Conservation (phyloP, 2,329 filamentous ascomycete genomes). For the Chrysoporthe cubensis region DNA sequence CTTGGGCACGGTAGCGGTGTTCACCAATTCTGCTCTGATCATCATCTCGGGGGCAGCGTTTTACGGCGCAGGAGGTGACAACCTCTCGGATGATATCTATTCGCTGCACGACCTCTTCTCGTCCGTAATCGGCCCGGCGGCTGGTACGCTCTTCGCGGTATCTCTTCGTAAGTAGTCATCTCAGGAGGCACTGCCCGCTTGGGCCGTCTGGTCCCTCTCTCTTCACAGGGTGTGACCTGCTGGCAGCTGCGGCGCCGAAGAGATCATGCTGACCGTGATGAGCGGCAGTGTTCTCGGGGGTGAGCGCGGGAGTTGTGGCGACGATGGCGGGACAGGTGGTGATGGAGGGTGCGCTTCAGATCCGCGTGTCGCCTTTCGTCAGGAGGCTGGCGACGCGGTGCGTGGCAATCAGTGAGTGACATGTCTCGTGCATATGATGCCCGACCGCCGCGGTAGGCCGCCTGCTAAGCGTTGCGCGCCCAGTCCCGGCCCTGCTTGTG, state of each 20-base stretch:
- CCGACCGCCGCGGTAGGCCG: not conserved
- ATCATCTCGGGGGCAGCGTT: conserved; percentile 79
- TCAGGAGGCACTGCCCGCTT: not conserved
- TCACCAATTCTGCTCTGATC: conserved; percentile 78
- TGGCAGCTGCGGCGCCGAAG: not conserved
- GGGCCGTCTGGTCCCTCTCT: not conserved
- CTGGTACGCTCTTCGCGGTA: conserved; percentile 71
- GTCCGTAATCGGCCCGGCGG: conserved; percentile 68
- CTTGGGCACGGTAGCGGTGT: conserved; percentile 78
- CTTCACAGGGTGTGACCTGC: not conserved
- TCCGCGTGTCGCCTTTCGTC: conserved; percentile 36
- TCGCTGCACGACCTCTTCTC: conserved; percentile 58
- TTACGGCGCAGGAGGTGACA: conserved; percentile 57
- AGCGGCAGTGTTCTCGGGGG: conserved; percentile 60
- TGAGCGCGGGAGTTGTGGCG: conserved; percentile 72
- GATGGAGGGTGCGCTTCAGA: conserved; percentile 38
- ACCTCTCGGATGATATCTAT: conserved; percentile 75
- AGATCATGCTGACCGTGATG: not conserved
- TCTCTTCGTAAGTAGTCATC: conserved; percentile 48
- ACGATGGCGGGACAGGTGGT: conserved; percentile 71
- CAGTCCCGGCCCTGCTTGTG: conserved; percentile 37
- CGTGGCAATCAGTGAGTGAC: conserved; percentile 33
- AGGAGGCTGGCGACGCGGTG: conserved; percentile 36
- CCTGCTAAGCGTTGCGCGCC: not conserved
- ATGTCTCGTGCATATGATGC: not conserved